phyloP scores from a whole-genome alignment of 1,284 basidiomycete genomes.

The Irpex sp. region DNA sequence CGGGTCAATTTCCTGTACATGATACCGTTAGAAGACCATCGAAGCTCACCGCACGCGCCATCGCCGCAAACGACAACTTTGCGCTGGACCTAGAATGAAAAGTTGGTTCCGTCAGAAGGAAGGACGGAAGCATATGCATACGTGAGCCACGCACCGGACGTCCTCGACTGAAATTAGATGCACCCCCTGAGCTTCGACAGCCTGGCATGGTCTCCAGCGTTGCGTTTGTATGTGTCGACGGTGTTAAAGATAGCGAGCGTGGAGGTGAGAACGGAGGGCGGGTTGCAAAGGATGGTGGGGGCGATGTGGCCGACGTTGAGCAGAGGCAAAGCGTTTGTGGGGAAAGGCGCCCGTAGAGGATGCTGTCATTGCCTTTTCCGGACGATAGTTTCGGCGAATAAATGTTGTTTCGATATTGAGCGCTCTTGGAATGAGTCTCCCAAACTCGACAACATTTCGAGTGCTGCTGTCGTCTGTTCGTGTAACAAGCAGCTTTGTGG shows the following conservation, averaged over 20 bases:
- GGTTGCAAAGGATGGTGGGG: neutral
- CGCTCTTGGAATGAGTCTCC: no score
- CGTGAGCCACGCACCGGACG: slow-evolving; percentile 20
- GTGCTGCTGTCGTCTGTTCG: no score
- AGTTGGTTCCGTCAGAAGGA: neutral
- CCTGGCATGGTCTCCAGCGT: slow-evolving; percentile 3
- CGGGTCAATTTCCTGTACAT: neutral
- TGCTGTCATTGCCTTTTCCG: neutral
- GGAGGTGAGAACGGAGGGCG: neutral
- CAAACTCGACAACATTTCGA: no score
- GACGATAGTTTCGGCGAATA: neutral
- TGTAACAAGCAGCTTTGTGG: no score
- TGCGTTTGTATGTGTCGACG: neutral
- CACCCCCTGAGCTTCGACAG: neutral
- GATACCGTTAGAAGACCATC: slow-evolving; percentile 3
- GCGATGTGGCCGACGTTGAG: neutral
- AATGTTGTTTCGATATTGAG: neutral
- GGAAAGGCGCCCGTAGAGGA: neutral
- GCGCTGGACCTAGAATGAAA: slow-evolving; percentile 47
- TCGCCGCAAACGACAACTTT: slow-evolving; percentile 88
- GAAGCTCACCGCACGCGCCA: slow-evolving; percentile 78
- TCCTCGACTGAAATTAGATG: slow-evolving; percentile 22
- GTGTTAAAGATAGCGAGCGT: neutral
- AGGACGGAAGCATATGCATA: neutral
- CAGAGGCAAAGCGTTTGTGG: neutral